A percentile compares a stretch with the other conserved stretches of the same genome.
Evolutionary conservation across 2,329 filamentous ascomycete genomes (phyloP).

Genomic region (Juglanconis oblonga): DNA sequence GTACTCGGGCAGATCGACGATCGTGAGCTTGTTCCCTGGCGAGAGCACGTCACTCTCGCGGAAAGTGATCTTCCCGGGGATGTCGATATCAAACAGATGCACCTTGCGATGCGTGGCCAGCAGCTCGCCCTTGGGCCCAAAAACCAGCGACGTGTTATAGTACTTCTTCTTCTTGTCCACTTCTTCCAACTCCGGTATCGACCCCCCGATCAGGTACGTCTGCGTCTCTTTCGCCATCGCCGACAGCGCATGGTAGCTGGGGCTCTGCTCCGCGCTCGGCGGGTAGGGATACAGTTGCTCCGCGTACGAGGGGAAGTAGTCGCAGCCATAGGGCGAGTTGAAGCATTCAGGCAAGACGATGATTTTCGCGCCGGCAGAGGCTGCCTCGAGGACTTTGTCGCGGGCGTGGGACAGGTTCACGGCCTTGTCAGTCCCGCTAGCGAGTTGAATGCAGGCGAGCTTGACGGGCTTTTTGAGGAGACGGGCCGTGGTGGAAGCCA

Average conservation of each 20-base stretch:
- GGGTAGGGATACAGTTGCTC: conserved; percentile 80
- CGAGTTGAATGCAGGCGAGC: conserved; percentile 78
- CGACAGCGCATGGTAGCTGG: conserved; percentile 82
- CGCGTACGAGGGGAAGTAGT: conserved; percentile 89
- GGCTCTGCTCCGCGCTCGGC: conserved; percentile 66
- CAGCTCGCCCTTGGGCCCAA: conserved; percentile 72
- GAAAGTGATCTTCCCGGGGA: conserved; percentile 91
- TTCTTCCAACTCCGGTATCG: conserved; percentile 72
- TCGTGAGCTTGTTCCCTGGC: conserved; percentile 78
- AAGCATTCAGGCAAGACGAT: conserved; percentile 97
- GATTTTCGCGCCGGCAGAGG: conserved; percentile 72
- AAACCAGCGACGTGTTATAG: conserved; percentile 89
- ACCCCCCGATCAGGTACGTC: conserved; percentile 84
- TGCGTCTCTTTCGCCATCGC: conserved; percentile 74
- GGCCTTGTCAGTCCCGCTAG: conserved; percentile 77
- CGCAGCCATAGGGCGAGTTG: conserved; percentile 92
- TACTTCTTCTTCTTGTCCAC: conserved; percentile 54
- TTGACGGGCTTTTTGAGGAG: conserved; percentile 75
- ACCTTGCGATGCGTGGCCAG: conserved; percentile 90
- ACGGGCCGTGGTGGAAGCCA: conserved; percentile 28
- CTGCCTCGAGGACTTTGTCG: conserved; percentile 78
- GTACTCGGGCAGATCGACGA: conserved; percentile 84
- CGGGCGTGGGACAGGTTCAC: conserved; percentile 80
- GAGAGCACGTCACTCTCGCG: conserved; percentile 85
- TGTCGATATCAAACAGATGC: conserved; percentile 96